Evolutionary conservation across 257 asterid species (phyloP).

Genomic region (Paulownia fortunei): DNA sequence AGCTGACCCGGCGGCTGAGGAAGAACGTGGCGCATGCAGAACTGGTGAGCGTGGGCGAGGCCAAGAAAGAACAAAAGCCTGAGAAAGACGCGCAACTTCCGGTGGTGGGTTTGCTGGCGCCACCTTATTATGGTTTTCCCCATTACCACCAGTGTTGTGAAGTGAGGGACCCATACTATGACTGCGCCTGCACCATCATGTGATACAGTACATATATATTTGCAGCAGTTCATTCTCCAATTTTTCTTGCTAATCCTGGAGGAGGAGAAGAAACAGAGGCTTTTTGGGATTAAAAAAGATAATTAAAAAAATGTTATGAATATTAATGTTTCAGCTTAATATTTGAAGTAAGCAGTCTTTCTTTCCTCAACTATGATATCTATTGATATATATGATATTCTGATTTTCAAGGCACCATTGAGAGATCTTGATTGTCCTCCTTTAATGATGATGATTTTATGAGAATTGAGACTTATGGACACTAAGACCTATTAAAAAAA

Average conservation of each 20-base stretch:
- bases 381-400: too few relatives aligned
- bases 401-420: too few relatives aligned
- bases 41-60: constrained; percentile 42
- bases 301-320: too few relatives aligned
- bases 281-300: too few relatives aligned
- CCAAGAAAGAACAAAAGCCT: neutral
- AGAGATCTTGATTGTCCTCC: too few relatives aligned
- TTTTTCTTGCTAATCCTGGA: neutral
- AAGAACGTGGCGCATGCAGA: constrained; percentile 56
- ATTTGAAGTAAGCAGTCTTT: too few relatives aligned
- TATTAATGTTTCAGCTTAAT: too few relatives aligned
- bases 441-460: too few relatives aligned
- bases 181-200: constrained; percentile 38
- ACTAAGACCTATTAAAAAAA: too few relatives aligned
- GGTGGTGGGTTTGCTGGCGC: constrained; percentile 9
- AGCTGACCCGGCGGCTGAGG: constrained; percentile 44
- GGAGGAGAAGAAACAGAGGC: neutral
- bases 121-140: neutral
- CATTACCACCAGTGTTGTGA: neutral
- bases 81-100: neutral
- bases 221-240: neutral
- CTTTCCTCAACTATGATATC: too few relatives aligned
- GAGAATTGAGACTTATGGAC: too few relatives aligned
- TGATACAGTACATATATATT: constrained; percentile 12
- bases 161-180: constrained; percentile 20